These are phyloP conservation scores for Oehlia diaphana DNA, from an alignment of 192 early-diverging fungal genomes.

Conservation along the genomic window DNA sequence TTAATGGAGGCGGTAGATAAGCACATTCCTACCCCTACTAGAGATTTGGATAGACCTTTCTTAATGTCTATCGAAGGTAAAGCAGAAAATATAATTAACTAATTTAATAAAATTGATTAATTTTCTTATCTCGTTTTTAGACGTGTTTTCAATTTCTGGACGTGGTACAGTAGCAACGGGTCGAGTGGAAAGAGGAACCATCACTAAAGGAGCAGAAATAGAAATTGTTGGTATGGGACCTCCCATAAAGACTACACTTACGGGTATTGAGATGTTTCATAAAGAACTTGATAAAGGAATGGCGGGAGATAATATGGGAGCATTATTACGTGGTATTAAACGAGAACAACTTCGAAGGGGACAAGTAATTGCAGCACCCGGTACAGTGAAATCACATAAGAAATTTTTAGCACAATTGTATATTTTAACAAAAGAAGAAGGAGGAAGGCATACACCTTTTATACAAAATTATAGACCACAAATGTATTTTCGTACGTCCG, in stretches of 20 bases:
- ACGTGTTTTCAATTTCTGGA: conserved; percentile 97
- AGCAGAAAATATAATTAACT: background rate
- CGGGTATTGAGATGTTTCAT: conserved; percentile 99
- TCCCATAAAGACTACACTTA: conserved; percentile 89
- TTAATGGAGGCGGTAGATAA: conserved; percentile 92
- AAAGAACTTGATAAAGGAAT: conserved; percentile 97
- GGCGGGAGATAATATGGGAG: conserved; percentile 99
- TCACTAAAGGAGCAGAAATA: conserved; percentile 92
- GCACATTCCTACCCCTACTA: conserved; percentile 86
- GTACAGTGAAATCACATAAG: conserved; percentile 92
- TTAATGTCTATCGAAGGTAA: conserved; percentile 94
- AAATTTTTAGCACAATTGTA: conserved; percentile 94
- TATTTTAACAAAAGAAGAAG: conserved; percentile 96
- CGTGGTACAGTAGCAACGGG: conserved; percentile 97
- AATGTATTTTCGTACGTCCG: conserved; percentile 93
- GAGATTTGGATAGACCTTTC: conserved; percentile 98
- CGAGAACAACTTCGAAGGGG: conserved; percentile 95
- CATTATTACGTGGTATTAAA: conserved; percentile 95
- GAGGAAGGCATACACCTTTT: conserved; percentile 97
- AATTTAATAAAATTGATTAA: background rate
- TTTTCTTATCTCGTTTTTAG: conserved; percentile 37
- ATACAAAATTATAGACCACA: conserved; percentile 97
- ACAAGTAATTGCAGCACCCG: conserved; percentile 89
- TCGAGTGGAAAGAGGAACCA: conserved; percentile 90
- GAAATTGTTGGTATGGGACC: conserved; percentile 95